Evolutionary conservation across 257 asterid species (phyloP).

Genomic region (Datura wrightii): DNA sequence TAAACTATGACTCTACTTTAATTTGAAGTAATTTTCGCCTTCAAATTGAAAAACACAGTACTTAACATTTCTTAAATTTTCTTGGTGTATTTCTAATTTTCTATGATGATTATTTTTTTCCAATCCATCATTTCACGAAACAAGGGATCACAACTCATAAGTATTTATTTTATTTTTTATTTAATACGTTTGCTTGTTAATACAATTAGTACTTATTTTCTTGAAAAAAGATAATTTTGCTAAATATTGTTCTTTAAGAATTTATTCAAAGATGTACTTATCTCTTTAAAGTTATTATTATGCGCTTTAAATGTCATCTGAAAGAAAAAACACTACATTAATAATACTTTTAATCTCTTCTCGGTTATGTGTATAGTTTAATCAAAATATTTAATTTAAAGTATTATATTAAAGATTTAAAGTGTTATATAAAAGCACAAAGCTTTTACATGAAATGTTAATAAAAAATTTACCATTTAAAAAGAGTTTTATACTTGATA

Average conservation of each 20-base stretch:
- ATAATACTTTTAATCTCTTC: neutral
- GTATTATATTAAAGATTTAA: neutral
- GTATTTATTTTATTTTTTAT: neutral
- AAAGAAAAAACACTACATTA: neutral
- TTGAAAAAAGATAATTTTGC: no score
- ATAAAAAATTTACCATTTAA: neutral
- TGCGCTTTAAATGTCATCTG: no score
- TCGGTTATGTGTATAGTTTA: neutral
- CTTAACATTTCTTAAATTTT: neutral
- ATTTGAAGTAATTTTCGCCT: neutral
- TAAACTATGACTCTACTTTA: neutral
- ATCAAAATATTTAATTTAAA: neutral
- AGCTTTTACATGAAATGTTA: neutral
- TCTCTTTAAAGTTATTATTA: no score
- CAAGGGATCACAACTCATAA: neutral
- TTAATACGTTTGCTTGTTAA: neutral
- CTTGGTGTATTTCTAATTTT: neutral
- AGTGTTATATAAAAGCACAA: neutral
- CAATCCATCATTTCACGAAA: neutral
- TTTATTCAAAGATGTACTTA: no score
- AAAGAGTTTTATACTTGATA: neutral
- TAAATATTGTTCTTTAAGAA: no score
- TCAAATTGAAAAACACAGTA: neutral
- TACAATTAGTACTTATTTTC: no score
- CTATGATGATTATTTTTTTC: neutral